Evolutionary conservation across 2,329 filamentous ascomycete species (phyloP).

Genomic region (Aureobasidium sp.): DNA sequence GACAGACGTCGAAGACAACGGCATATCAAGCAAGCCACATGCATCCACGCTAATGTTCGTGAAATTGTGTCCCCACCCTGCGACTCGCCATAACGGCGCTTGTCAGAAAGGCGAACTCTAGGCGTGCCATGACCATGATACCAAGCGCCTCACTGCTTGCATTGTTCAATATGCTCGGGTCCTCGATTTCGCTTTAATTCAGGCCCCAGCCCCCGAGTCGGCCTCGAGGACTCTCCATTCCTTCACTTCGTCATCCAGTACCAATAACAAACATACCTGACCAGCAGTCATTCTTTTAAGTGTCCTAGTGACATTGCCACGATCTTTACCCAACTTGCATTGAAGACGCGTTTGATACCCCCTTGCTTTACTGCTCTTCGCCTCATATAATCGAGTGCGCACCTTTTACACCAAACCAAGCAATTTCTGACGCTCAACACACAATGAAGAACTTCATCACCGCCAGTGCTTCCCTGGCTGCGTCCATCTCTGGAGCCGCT

Average conservation of each 20-base stretch:
- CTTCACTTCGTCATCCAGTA: constrained; percentile 14
- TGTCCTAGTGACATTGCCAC: constrained; percentile 9
- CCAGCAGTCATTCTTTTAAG: constrained; percentile 16
- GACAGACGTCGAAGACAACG: constrained; percentile 3
- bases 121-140: constrained; percentile 6
- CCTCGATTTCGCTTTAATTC: constrained; percentile 2
- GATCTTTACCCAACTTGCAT: constrained; percentile 9
- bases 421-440: not conserved
- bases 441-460: constrained; percentile 15
- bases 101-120: constrained; percentile 9
- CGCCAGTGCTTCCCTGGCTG: constrained; percentile 15
- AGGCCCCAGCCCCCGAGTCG: constrained; percentile 2
- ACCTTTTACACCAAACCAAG: not conserved
- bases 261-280: constrained; percentile 12
- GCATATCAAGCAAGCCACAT: constrained; percentile 12
- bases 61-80: constrained; percentile 11
- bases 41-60: constrained; percentile 7
- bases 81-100: constrained; percentile 11
- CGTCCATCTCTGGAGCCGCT: constrained; percentile 15
- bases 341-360: constrained; percentile 13
- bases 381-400: constrained; percentile 8
- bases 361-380: constrained; percentile 12
- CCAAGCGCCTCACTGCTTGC: not conserved
- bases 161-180: constrained; percentile 4
- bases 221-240: constrained; percentile 6